These are phyloP conservation scores for Acacia concinna DNA, from an alignment of 331 rosid genomes.

Conservation along the genomic window DNA sequence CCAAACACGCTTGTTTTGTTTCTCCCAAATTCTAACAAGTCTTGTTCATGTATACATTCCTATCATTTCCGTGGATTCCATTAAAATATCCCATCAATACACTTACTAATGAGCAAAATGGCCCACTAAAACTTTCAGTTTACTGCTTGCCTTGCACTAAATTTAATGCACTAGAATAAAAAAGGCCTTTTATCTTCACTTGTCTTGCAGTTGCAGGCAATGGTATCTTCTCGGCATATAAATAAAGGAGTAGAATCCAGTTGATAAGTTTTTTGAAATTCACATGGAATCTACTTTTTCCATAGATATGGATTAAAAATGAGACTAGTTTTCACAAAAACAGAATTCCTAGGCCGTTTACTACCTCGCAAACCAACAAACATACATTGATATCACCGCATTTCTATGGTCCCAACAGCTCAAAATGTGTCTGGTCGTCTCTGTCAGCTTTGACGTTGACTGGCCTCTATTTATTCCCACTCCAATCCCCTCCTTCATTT, in stretches of 20 bases:
- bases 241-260: background rate
- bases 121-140: background rate
- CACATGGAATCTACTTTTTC: background rate
- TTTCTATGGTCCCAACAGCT: constrained; percentile 59
- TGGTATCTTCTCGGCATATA: background rate
- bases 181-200: background rate
- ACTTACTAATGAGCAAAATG: background rate
- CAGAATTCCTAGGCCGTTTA: constrained; percentile 32
- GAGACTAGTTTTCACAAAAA: constrained; percentile 23
- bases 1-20: constrained; percentile 37
- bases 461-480: constrained; percentile 67
- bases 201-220: background rate
- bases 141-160: background rate
- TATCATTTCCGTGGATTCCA: background rate
- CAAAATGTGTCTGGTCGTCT: constrained; percentile 27
- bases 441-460: constrained; percentile 56
- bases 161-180: background rate
- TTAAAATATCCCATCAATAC: background rate
- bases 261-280: background rate
- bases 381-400: constrained; percentile 2
- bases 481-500: constrained; percentile 37
- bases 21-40: constrained; percentile 13
- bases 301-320: constrained; percentile 1
- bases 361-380: constrained; percentile 16
- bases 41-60: background rate